A percentile compares a stretch with the other conserved stretches of the same genome.
phyloP scores from a whole-genome alignment of 768 basidiomycete genomes.

The Cubamyces sp. region DNA sequence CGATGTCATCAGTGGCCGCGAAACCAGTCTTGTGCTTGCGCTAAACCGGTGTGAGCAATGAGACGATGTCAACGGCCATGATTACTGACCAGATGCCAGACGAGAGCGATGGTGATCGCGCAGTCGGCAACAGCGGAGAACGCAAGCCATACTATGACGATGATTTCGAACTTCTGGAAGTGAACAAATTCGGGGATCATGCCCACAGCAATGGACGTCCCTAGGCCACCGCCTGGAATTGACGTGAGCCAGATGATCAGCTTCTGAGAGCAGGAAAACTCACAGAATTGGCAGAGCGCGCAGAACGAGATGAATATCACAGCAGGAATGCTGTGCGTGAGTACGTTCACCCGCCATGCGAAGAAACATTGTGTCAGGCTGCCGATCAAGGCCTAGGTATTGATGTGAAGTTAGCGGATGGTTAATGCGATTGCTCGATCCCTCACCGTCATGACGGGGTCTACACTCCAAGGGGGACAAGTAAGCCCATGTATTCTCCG shows the following conservation, averaged over 20 bases:
- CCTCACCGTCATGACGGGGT: constrained; percentile 49
- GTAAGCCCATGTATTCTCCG: neutral
- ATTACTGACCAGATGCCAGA: constrained; percentile 45
- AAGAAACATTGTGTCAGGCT: constrained; percentile 52
- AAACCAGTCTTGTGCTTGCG: constrained; percentile 48
- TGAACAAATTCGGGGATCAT: constrained; percentile 38
- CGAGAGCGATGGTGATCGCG: constrained; percentile 47
- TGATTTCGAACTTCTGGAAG: constrained; percentile 39
- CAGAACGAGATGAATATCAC: constrained; percentile 34
- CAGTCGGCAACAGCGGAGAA: constrained; percentile 46
- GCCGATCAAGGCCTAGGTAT: constrained; percentile 47
- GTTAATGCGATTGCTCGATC: too few relatives aligned
- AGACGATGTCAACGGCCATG: neutral
- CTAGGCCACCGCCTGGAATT: constrained; percentile 39
- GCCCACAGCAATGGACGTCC: constrained; percentile 37
- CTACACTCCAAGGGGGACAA: constrained; percentile 30
- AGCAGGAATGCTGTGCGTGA: constrained; percentile 36
- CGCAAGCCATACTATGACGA: constrained; percentile 47
- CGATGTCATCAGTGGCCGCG: constrained; percentile 42
- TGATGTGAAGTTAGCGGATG: neutral
- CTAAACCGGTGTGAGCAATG: constrained; percentile 29
- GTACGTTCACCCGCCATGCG: constrained; percentile 45
- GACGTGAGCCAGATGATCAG: neutral
- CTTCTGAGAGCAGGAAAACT: constrained; percentile 9
- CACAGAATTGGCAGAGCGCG: constrained; percentile 36